Percentiles rank a stretch among this genome's conserved stretches.
phyloP scores from a whole-genome alignment of 1,139 yeast species.

The Sugiyamaella paludigena region DNA sequence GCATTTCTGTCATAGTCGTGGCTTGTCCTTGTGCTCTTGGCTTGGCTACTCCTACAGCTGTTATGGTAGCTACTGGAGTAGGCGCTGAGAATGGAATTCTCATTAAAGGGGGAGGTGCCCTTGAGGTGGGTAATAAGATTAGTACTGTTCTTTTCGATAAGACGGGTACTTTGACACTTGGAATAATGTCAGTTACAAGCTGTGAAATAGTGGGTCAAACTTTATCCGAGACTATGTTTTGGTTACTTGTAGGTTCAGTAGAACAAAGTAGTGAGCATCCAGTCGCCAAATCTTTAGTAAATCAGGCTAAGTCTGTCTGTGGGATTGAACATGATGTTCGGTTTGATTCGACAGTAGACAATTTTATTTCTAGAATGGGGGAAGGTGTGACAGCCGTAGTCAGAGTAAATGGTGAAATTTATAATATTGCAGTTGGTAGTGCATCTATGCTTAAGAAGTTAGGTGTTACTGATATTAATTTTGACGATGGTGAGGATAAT shows the following conservation, averaged over 20 bases:
- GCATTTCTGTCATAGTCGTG: constrained; percentile 92
- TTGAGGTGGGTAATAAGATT: constrained; percentile 69
- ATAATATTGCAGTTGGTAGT: constrained; percentile 57
- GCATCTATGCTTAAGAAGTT: constrained; percentile 43
- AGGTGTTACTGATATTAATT: constrained; percentile 24
- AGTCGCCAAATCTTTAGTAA: constrained; percentile 65
- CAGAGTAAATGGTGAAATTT: constrained; percentile 28
- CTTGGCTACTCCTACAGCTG: constrained; percentile 95
- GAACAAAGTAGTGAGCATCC: constrained; percentile 87
- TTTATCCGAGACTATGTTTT: constrained; percentile 29
- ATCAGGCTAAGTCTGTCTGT: constrained; percentile 33
- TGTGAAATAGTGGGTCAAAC: constrained; percentile 23
- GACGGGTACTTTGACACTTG: constrained; percentile 92
- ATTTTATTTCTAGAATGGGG: constrained; percentile 61
- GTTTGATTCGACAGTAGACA: constrained; percentile 39
- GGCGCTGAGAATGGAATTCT: constrained; percentile 77
- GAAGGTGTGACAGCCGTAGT: constrained; percentile 63
- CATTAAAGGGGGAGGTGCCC: constrained; percentile 88
- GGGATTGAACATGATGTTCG: constrained; percentile 30
- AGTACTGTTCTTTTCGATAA: constrained; percentile 82
- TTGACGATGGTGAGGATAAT: constrained; percentile 18
- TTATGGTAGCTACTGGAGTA: constrained; percentile 97
- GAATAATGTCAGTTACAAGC: constrained; percentile 61
- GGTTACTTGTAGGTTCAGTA: constrained; percentile 60
- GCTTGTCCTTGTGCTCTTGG: constrained; percentile 99